Conservation (phyloP, 1,284 basidiomycete genomes). For the Microstroma glucosiphilum region DNA sequence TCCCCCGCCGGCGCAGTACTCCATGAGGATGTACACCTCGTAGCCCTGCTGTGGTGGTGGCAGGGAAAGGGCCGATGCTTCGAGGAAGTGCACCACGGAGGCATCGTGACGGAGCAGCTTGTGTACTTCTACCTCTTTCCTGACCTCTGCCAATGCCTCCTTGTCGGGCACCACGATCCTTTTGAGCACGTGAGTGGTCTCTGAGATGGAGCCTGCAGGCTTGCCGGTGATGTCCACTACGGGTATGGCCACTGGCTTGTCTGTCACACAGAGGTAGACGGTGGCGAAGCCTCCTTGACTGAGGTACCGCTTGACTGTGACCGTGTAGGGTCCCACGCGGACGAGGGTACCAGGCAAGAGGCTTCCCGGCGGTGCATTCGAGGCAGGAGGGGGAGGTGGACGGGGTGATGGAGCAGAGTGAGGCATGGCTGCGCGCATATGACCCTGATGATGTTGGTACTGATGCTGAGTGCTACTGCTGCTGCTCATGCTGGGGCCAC, state of each 20-base stretch:
- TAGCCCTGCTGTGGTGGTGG: constrained; percentile 56
- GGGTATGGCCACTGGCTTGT: constrained; percentile 62
- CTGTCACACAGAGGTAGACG: constrained; percentile 88
- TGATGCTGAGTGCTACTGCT: not conserved
- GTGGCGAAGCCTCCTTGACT: constrained; percentile 97
- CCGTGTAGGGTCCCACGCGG: constrained; percentile 78
- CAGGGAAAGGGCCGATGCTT: constrained; percentile 60
- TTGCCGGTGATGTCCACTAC: constrained; percentile 23
- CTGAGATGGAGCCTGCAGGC: constrained; percentile 17
- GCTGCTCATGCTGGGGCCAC: too few species aligned
- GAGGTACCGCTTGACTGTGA: constrained; percentile 81
- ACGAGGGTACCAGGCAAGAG: constrained; percentile 70
- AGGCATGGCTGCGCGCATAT: not conserved
- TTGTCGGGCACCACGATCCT: constrained; percentile 89
- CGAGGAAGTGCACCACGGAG: constrained; percentile 87
- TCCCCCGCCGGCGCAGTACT: constrained; percentile 83
- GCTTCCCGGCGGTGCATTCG: constrained; percentile 13
- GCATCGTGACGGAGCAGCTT: constrained; percentile 79
- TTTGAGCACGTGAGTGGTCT: constrained; percentile 91
- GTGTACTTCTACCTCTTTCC: constrained; percentile 97
- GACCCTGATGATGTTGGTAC: not conserved
- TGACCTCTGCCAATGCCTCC: constrained; percentile 82
- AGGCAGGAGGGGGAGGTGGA: not conserved
- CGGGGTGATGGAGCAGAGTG: not conserved
- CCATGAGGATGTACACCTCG: constrained; percentile 99